Percentiles rank a stretch among this genome's conserved stretches.
These are phyloP conservation scores for Nadsonia fulvescens DNA, from an alignment of 805 yeast genomes.

Conservation along the genomic window DNA sequence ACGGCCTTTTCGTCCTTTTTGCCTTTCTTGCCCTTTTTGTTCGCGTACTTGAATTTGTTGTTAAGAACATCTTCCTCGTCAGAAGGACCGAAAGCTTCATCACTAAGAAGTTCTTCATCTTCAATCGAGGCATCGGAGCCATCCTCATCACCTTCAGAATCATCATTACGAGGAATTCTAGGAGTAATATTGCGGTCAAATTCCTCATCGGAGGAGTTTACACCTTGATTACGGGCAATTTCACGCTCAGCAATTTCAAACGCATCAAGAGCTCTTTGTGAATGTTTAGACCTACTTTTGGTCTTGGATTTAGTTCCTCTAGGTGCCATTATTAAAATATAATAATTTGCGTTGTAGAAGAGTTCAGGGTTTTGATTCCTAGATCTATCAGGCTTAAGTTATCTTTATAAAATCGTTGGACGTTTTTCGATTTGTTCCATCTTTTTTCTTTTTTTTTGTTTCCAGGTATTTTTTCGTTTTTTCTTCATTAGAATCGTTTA, in stretches of 20 bases:
- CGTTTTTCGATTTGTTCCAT: too few species aligned
- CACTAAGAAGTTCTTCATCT: constrained; percentile 48
- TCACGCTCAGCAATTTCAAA: constrained; percentile 31
- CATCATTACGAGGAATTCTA: constrained; percentile 18
- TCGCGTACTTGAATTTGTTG: constrained; percentile 8
- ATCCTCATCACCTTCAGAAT: constrained; percentile 16
- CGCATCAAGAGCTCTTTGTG: constrained; percentile 29
- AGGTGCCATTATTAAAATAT: too few species aligned
- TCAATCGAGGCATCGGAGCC: constrained; percentile 19
- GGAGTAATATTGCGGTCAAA: constrained; percentile 15
- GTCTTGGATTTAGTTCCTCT: constrained; percentile 4
- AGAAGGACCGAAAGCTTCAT: constrained; percentile 74
- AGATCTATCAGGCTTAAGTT: too few species aligned
- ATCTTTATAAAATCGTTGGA: too few species aligned
- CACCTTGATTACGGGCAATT: too few species aligned
- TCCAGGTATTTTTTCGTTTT: too few species aligned
- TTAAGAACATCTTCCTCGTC: constrained; percentile 33
- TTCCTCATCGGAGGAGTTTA: constrained; percentile 20
- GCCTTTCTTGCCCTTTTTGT: constrained; percentile 15
- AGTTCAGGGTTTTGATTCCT: too few species aligned
- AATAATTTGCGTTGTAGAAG: too few species aligned
- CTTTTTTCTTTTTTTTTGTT: too few species aligned
- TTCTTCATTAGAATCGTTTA: too few species aligned
- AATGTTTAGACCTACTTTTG: constrained; percentile 5
- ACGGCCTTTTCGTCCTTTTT: constrained; percentile 24